These are phyloP conservation scores for Cladosporium halotolerans DNA, from an alignment of 2,329 filamentous ascomycete species.

Conservation along the genomic window DNA sequence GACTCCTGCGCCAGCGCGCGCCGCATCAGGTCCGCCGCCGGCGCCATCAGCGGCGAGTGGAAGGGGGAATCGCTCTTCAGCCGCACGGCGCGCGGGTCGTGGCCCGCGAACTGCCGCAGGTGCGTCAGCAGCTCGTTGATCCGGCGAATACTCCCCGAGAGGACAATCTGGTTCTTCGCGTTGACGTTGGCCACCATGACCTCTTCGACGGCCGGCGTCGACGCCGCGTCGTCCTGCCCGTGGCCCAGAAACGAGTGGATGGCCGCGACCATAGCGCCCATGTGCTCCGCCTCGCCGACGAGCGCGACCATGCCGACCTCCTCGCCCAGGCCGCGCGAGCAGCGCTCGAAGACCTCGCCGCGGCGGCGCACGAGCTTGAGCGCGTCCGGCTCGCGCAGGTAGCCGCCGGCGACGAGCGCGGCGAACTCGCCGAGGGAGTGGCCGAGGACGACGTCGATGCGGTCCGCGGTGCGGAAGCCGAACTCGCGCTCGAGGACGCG, in stretches of 20 bases:
- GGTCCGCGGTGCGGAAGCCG: conserved; percentile 62
- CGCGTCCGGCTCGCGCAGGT: conserved; percentile 71
- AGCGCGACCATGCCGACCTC: conserved; percentile 93
- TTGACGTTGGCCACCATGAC: conserved; percentile 92
- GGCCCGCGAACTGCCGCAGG: conserved; percentile 80
- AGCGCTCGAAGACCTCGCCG: conserved; percentile 76
- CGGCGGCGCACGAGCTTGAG: conserved; percentile 69
- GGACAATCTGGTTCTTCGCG: conserved; percentile 90
- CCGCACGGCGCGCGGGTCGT: conserved; percentile 81
- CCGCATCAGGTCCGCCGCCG: conserved; percentile 69
- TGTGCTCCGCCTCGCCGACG: conserved; percentile 75
- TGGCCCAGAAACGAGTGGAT: conserved; percentile 75
- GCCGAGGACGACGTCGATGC: conserved; percentile 76
- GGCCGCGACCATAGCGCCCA: conserved; percentile 61
- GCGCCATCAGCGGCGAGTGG: conserved; percentile 86
- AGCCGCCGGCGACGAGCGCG: conserved; percentile 76
- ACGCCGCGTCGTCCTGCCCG: conserved; percentile 56
- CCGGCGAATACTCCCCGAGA: conserved; percentile 77
- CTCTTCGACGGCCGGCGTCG: conserved; percentile 74
- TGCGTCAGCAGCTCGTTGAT: conserved; percentile 79
- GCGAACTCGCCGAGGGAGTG: conserved; percentile 93
- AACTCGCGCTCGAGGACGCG: conserved; percentile 82
- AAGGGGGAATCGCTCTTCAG: conserved; percentile 86
- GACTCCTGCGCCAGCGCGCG: conserved; percentile 52
- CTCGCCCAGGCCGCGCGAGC: conserved; percentile 59